Conservation (phyloP, 2,329 filamentous ascomycete genomes). For the Helminthosporium solani region DNA sequence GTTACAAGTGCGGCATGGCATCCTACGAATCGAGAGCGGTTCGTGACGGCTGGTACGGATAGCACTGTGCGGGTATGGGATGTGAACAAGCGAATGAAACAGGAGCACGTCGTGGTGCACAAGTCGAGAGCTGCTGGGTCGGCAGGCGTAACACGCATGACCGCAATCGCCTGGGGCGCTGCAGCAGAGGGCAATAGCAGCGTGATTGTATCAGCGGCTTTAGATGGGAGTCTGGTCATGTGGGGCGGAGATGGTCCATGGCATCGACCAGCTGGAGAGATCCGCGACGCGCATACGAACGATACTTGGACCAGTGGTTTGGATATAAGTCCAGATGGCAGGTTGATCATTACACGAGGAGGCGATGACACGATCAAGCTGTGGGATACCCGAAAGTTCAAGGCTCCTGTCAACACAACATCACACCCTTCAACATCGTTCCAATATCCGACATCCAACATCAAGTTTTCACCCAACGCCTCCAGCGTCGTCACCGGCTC, state of each 20-base stretch:
- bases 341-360: constrained; percentile 85
- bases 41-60: constrained; percentile 89
- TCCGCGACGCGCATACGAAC: constrained; percentile 76
- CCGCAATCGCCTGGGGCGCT: constrained; percentile 82
- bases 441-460: constrained; percentile 81
- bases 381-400: constrained; percentile 97
- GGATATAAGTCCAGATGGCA: constrained; percentile 86
- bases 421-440: constrained; percentile 79
- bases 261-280: constrained; percentile 76
- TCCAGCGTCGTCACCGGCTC: constrained; percentile 89
- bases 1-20: constrained; percentile 89
- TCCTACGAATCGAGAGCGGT: constrained; percentile 78
- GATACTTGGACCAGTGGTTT: constrained; percentile 91
- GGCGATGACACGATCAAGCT: constrained; percentile 92
- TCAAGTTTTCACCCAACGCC: constrained; percentile 82
- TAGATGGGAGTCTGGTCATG: constrained; percentile 90
- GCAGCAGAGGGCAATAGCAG: constrained; percentile 75
- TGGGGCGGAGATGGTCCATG: constrained; percentile 89
- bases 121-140: constrained; percentile 88
- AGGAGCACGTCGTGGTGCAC: constrained; percentile 93
- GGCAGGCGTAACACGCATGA: constrained; percentile 91
- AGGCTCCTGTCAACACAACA: constrained; percentile 77
- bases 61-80: constrained; percentile 98
- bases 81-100: constrained; percentile 82
- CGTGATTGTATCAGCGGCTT: constrained; percentile 75